phyloP scores from a whole-genome alignment of 1,284 basidiomycete species.

The Takashimella koratensis region DNA sequence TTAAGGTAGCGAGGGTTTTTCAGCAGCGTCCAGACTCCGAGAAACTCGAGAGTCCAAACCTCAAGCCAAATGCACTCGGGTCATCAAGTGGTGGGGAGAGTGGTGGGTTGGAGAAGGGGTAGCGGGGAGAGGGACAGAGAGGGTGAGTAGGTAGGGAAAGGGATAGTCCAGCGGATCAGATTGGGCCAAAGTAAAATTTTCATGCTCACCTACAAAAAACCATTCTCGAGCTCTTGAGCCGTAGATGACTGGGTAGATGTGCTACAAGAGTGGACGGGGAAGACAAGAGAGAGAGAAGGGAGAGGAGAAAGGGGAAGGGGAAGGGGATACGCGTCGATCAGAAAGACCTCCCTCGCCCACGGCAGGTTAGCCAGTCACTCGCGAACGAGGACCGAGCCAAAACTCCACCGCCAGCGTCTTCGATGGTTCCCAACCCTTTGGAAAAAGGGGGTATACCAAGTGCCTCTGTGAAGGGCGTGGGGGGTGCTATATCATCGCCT shows the following conservation, averaged over 20 bases:
- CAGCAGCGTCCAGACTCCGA: constrained; percentile 31
- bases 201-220: constrained; percentile 38
- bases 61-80: constrained; percentile 51
- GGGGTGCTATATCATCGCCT: constrained; percentile 48
- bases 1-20: constrained; percentile 50
- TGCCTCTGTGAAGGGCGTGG: constrained; percentile 48
- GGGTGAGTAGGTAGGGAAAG: constrained; percentile 1
- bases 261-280: no score
- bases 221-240: neutral
- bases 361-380: constrained; percentile 23
- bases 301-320: constrained; percentile 6
- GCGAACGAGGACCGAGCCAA: neutral
- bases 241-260: no score
- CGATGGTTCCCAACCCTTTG: constrained; percentile 23
- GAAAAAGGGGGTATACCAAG: constrained; percentile 13
- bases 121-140: neutral
- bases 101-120: constrained; percentile 1
- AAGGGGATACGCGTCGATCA: constrained; percentile 39
- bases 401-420: constrained; percentile 45
- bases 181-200: no score
- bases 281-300: no score
- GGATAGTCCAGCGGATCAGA: no score
- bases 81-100: constrained; percentile 29
- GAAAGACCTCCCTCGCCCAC: constrained; percentile 47
- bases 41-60: constrained; percentile 21